A percentile compares a stretch with the other conserved stretches of the same genome.
Conservation (phyloP, 768 basidiomycete genomes). For the Psilocybe tampanensis region DNA sequence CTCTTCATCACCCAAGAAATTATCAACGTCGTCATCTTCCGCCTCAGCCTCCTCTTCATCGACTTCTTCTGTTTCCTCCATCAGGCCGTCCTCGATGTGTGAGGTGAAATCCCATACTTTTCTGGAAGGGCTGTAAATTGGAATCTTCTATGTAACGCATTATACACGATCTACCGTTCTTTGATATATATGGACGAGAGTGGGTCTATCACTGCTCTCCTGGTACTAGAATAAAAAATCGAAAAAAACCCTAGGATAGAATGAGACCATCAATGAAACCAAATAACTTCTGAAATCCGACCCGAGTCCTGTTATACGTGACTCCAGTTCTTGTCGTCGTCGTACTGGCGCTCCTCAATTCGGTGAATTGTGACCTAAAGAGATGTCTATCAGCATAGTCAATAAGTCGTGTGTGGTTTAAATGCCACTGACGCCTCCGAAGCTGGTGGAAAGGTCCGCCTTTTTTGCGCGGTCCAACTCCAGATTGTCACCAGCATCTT, state of each 20-base stretch:
- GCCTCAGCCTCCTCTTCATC: conserved; percentile 20
- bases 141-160: too few relatives aligned
- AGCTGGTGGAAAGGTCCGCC: not conserved
- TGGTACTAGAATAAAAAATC: too few relatives aligned
- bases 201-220: too few relatives aligned
- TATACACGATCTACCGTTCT: too few relatives aligned
- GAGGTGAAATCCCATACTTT: too few relatives aligned
- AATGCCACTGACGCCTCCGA: not conserved
- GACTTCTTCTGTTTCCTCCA: conserved; percentile 13
- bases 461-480: not conserved
- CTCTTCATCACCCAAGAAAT: conserved; percentile 11
- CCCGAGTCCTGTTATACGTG: not conserved
- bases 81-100: conserved; percentile 25
- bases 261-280: too few relatives aligned
- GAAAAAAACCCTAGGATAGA: too few relatives aligned
- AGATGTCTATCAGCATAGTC: not conserved
- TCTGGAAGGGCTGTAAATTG: too few relatives aligned
- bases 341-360: not conserved
- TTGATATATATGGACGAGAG: too few relatives aligned
- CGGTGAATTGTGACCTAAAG: conserved; percentile 1
- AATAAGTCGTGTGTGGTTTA: too few relatives aligned
- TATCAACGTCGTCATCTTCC: conserved; percentile 23
- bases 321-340: not conserved
- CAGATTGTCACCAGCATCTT: not conserved
- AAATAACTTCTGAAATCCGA: too few relatives aligned